phyloP scores from a whole-genome alignment of 1,284 basidiomycete species.

The Phellopilus nigrolimitatus region DNA sequence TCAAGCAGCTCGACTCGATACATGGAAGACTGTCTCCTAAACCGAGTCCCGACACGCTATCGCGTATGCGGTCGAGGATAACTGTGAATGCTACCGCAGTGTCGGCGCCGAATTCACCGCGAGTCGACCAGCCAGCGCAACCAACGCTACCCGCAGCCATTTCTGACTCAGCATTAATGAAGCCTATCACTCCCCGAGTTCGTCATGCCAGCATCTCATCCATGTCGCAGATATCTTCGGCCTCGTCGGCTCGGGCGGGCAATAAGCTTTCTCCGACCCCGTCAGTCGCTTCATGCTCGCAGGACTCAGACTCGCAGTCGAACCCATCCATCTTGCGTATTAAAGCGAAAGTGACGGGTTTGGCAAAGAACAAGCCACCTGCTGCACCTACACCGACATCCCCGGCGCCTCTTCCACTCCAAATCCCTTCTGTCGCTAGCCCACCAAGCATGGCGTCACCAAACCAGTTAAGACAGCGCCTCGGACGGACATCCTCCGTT shows the following conservation, averaged over 20 bases:
- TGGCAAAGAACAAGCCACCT: slow-evolving; percentile 36
- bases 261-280: slow-evolving; percentile 1
- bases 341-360: slow-evolving; percentile 51
- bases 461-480: slow-evolving; percentile 37
- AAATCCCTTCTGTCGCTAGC: slow-evolving; percentile 31
- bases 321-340: slow-evolving; percentile 35
- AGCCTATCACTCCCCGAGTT: slow-evolving; percentile 8
- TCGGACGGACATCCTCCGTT: slow-evolving; percentile 30
- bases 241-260: slow-evolving; percentile 5
- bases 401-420: slow-evolving; percentile 24
- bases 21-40: slow-evolving; percentile 21
- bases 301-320: slow-evolving; percentile 8
- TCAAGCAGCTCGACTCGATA: slow-evolving; percentile 31
- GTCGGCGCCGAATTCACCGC: slow-evolving; percentile 15
- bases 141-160: slow-evolving; percentile 9
- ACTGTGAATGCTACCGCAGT: slow-evolving; percentile 23
- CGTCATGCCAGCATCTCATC: slow-evolving; percentile 20
- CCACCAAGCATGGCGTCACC: slow-evolving; percentile 31
- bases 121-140: slow-evolving; percentile 3
- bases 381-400: slow-evolving; percentile 24
- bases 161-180: slow-evolving; percentile 10
- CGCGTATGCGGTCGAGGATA: slow-evolving; percentile 23
- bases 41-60: slow-evolving; percentile 23
- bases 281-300: slow-evolving; percentile 10
- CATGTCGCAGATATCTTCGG: slow-evolving; percentile 15